Conservation (phyloP, 163 green algal genomes). For the Scenedesmus sp. region DNA sequence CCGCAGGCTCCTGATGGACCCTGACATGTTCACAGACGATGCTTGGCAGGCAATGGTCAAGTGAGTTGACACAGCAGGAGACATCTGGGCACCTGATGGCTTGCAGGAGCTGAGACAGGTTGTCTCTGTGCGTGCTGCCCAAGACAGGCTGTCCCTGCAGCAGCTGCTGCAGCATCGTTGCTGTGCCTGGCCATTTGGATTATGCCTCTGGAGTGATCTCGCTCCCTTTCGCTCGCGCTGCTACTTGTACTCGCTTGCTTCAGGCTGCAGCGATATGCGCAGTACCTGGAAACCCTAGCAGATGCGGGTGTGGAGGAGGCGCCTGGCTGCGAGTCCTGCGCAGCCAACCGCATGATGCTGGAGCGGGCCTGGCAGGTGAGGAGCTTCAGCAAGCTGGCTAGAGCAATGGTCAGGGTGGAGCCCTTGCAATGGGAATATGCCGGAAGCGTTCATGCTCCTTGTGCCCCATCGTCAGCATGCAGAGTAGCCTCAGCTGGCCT, state of each 20-base stretch:
- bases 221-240: background rate
- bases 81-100: background rate
- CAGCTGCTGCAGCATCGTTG: background rate
- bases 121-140: background rate
- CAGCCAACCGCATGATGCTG: slow-evolving; percentile 45
- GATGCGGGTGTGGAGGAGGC: background rate
- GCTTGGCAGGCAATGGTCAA: slow-evolving; percentile 38
- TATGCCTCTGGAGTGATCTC: background rate
- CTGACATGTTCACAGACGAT: slow-evolving; percentile 49
- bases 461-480: background rate
- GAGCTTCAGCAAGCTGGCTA: background rate
- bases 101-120: background rate
- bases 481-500: background rate
- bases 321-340: slow-evolving; percentile 33
- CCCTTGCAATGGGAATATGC: background rate
- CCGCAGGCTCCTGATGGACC: slow-evolving; percentile 22
- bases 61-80: slow-evolving; percentile 6
- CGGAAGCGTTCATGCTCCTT: no score
- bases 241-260: background rate
- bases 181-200: background rate
- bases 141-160: background rate
- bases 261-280: slow-evolving; percentile 46
- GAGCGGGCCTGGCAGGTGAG: slow-evolving; percentile 51
- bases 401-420: background rate
- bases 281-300: slow-evolving; percentile 11